Evolutionary conservation across 768 basidiomycete species (phyloP).

Genomic region (Suillus luteus): DNA sequence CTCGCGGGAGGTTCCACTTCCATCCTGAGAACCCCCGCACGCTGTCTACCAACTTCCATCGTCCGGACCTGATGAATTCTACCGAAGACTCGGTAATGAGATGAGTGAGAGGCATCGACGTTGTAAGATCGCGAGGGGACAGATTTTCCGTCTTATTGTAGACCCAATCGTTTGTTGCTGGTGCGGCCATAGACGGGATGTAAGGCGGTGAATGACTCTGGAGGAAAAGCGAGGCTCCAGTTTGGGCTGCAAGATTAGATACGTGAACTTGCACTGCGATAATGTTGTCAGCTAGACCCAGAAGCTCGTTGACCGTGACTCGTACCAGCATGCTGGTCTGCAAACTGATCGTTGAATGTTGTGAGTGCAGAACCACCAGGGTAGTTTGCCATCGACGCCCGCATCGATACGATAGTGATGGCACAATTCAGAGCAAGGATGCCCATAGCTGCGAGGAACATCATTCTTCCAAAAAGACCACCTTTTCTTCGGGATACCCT

Average conservation of each 20-base stretch:
- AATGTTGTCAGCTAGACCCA: conserved; percentile 9
- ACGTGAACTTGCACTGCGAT: conserved; percentile 70
- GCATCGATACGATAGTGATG: conserved; percentile 53
- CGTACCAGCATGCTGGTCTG: conserved; percentile 20
- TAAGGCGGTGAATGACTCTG: conserved; percentile 66
- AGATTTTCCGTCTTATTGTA: conserved; percentile 86
- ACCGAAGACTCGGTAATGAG: conserved; percentile 53
- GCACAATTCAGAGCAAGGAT: conserved; percentile 55
- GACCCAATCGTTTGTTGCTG: conserved; percentile 45
- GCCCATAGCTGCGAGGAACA: conserved; percentile 46
- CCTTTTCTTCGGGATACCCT: conserved; percentile 55
- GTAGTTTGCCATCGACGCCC: conserved; percentile 76
- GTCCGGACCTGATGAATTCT: conserved; percentile 18
- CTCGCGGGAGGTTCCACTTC: conserved; percentile 30
- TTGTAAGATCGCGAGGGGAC: conserved; percentile 41
- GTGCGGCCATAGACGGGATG: conserved; percentile 22
- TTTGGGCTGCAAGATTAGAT: conserved; percentile 84
- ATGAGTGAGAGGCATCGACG: conserved; percentile 54
- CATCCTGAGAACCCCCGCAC: conserved; percentile 50
- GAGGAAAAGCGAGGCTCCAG: conserved; percentile 87
- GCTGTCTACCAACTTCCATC: conserved; percentile 47
- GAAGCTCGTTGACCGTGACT: neutral
- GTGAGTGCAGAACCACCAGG: conserved; percentile 81
- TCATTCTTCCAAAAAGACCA: conserved; percentile 45
- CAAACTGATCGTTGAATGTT: conserved; percentile 56